Conservation (phyloP, 2,329 filamentous ascomycete genomes). For the Aureobasidium musti region DNA sequence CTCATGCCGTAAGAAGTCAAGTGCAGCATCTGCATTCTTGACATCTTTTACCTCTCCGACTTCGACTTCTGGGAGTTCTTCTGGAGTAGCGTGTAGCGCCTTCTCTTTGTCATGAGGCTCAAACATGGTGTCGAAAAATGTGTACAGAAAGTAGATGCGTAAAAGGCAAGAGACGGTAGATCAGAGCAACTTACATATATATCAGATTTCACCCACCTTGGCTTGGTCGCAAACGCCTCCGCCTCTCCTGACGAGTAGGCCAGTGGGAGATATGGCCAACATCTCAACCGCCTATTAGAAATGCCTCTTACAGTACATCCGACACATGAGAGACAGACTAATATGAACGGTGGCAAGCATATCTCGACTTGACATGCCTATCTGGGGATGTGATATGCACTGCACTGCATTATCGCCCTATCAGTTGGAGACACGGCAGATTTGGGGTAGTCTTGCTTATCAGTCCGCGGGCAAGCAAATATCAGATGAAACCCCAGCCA, state of each 20-base stretch:
- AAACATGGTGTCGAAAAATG: neutral
- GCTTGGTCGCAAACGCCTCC: neutral
- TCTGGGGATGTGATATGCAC: constrained; percentile 8
- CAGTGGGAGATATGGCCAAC: constrained; percentile 3
- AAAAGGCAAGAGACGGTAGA: neutral
- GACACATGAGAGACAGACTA: neutral
- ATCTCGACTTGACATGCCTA: constrained; percentile 17
- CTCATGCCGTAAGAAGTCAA: constrained; percentile 39
- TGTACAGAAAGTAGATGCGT: neutral
- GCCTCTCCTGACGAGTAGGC: neutral
- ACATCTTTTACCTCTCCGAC: constrained; percentile 38
- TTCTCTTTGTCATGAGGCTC: constrained; percentile 25
- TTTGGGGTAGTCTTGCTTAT: constrained; percentile 4
- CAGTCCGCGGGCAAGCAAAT: constrained; percentile 4
- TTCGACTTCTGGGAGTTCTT: constrained; percentile 16
- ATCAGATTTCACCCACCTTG: neutral
- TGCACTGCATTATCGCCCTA: constrained; percentile 24
- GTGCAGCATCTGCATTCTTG: constrained; percentile 38
- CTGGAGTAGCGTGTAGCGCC: constrained; percentile 3
- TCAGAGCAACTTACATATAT: neutral
- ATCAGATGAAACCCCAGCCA: neutral
- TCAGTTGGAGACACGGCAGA: constrained; percentile 10
- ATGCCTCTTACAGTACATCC: neutral
- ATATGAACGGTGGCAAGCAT: neutral
- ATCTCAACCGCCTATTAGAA: constrained; percentile 10